Base-by-base conservation (phyloP, 169 alveolate genomes). In the Plasmodium gonderi region DNA sequence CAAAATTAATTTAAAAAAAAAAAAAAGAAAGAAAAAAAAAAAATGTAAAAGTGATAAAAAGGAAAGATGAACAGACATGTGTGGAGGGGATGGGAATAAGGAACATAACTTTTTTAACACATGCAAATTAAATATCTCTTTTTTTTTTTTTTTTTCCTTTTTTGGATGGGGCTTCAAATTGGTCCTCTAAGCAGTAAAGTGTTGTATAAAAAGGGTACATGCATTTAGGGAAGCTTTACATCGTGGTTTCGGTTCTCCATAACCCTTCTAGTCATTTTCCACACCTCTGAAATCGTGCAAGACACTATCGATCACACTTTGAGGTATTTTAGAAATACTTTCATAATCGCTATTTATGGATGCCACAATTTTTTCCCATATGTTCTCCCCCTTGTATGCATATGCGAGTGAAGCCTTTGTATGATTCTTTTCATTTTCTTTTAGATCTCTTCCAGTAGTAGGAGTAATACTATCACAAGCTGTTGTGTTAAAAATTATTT, bases 331-430 rank as follows among this genome's bases (percentile, higher is more conserved):
- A 0, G 92, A 85, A 11, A 85, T 85, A 20, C 44, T 31, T 33
- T 85, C 92, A 78, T 85, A 85, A 26, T 85, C 92, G 45, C 20
- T 85, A 42, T 26, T 85, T 85, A 85, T 51, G 44, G 92, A 85
- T n/a, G 89, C 79, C 29, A 85, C 44, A 33, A 85, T 85, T 75
- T 85, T 85, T 33, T 85, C 92, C 92, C 92, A 85, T 64, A 85
- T 6, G 67, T 60, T 23, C 51, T 85, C 92, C n/a, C 92, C 92
- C 79, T 51, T 74, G 47, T 49, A 85, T 9, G 78, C 20, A 69
- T 23, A 17, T n/a, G 33, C 14, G n/a, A n/a, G n/a, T n/a, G n/a
- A n/a, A n/a, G n/a, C n/a, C n/a, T n/a, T n/a, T n/a, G n/a, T n/a
- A n/a, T n/a, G n/a, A 54, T 2, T 17, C 14, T 6, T 29, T 17